Base-by-base conservation (phyloP, 768 basidiomycete genomes). In the Neoboletus magnificus region DNA sequence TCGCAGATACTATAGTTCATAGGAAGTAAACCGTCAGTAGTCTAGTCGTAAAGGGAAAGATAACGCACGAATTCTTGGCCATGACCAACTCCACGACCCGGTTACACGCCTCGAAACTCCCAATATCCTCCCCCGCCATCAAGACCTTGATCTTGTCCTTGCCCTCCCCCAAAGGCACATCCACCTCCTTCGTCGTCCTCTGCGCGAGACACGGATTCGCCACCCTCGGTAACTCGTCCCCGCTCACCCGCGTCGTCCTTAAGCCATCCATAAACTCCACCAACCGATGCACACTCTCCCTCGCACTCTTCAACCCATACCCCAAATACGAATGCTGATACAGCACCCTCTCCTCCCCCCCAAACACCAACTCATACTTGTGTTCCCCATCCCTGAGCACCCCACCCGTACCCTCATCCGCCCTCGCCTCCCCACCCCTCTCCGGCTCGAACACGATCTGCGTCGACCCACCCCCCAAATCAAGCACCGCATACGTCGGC, bases 281-380 rank as follows among this genome's bases (percentile, higher is more conserved):
- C 48, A 99, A 75, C 60, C 84, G 84, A 68, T 99, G 93, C 13
- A 97, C 89, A 67, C 87, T 85, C 71, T 79, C 76, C 59, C 96
- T 72, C 25, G 93, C 94, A 25, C 81, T 79, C 93, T 93, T 98
- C 32, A 98, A 77, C 12, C 97, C 97, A 73, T 95, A 99, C 5
- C 95, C 97, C 53, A 98, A 80, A 74, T 98, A 97, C 52, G 96
- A 98, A 67, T 99, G 96, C 74, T 98, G 97, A 73, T 98, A 98
- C 59, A 98, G 71, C 58, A 85, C 83, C 69, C 89, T 83, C 49
- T 74, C 79, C 62, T 73, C 75, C 18, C 87, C 90, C 4, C 82
- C 88, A 65, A 95, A 94, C 35, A 70, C 74, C 46, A 98, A 78
- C 46, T 84, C 84, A 71, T 93, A 97, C 73, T 90, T 91, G 76